phyloP scores from a whole-genome alignment of 2,329 filamentous ascomycete genomes.

The Colletotrichum aenigma region DNA sequence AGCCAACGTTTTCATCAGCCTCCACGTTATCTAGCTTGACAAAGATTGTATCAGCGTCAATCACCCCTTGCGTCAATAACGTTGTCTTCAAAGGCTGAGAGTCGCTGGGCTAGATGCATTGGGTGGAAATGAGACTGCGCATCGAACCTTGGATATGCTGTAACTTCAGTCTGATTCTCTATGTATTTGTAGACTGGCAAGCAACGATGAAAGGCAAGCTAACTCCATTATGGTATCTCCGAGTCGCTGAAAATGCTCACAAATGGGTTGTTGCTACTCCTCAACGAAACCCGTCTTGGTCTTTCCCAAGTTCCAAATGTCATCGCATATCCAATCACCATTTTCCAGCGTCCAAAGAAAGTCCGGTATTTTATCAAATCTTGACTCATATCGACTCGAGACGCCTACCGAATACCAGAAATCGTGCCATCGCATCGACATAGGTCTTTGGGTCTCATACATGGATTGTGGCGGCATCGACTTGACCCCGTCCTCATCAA shows the following conservation, averaged over 20 bases:
- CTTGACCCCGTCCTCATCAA: constrained; percentile 30
- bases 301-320: constrained; percentile 28
- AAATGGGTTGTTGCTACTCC: not conserved
- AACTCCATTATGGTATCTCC: not conserved
- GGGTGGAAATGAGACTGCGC: not conserved
- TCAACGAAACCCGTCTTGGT: constrained; percentile 14
- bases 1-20: not conserved
- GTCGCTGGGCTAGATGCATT: not conserved
- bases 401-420: constrained; percentile 26
- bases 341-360: constrained; percentile 22
- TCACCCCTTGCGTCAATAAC: not conserved
- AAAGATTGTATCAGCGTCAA: not conserved
- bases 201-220: not conserved
- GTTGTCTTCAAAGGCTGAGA: not conserved
- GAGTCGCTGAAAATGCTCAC: not conserved
- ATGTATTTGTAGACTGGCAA: not conserved
- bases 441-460: constrained; percentile 1
- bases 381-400: constrained; percentile 18
- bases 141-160: not conserved
- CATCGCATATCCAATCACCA: constrained; percentile 28
- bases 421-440: constrained; percentile 26
- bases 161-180: not conserved
- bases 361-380: constrained; percentile 27
- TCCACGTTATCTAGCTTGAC: not conserved
- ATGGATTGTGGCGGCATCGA: constrained; percentile 1